Evolutionary conservation across 352 stramenopile species (phyloP), one percentile per base, ranked within the genome.

Genomic region (Phytopythium montanum): DNA sequence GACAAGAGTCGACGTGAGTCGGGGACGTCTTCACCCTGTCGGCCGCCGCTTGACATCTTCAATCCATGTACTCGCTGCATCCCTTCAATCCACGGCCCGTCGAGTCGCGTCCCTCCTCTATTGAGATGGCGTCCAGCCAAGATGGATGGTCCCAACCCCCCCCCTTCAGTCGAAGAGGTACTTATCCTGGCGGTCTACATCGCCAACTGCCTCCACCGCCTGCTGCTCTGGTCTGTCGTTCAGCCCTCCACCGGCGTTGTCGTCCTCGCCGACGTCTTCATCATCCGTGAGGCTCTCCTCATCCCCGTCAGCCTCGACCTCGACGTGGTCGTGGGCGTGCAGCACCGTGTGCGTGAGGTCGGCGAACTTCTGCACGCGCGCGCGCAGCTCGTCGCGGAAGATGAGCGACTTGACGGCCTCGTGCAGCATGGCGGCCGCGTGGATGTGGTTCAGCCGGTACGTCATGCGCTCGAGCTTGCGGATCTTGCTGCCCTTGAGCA

Each of bases 351-450:
- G 55, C 12, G 72, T 85, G 16, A 85, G 57, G 0, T 63, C 46
- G 0, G 64, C 76, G 61, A 87, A 87, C 56, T 85, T 85, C 2
- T 74, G 13, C 23, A 89, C 79, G 2, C 72, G 70, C 25, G 65
- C 65, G 10, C 65, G 62, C n/a, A 89, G 75, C 54, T 86, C 76
- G n/a, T 89, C 70, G 19, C 73, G 76, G 50, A 86, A 87, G 50
- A 89, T 74, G 26, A 77, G 60, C 54, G 76, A 84, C 13, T 62
- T 72, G 25, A 87, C 73, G 16, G 72, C 68, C 48, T 82, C 69
- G 44, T 86, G 76, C 29, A 88, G 54, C 52, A 85, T 28, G 8
- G 78, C 62, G 1, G 71, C 70, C 4, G 76, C 70, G 36, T 82
- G 65, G 42, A 88, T 62, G 53, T 83, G 76, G 48, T 85, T 87